Evolutionary conservation across 306 rosid species (phyloP).

Genomic region (Alnus glutinosa): DNA sequence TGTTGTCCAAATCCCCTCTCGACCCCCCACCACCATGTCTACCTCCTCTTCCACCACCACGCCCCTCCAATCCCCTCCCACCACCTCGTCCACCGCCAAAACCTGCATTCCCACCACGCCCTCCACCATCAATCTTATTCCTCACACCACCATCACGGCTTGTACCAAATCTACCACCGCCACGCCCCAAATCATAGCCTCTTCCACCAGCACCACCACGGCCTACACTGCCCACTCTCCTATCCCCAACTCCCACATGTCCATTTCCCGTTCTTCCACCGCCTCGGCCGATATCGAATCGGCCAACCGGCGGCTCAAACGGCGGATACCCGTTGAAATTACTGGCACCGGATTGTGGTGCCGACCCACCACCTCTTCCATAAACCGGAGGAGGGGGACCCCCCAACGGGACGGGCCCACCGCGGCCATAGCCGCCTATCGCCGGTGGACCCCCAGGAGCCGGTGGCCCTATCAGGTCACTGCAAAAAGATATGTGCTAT

Average conservation of each 20-base stretch:
- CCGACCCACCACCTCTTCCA: conserved; percentile 47
- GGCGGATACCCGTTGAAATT: conserved; percentile 41
- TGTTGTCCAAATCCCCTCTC: conserved; percentile 71
- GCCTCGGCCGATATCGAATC: conserved; percentile 65
- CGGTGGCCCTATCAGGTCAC: conserved; percentile 61
- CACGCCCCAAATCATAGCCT: conserved; percentile 1
- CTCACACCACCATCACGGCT: conserved; percentile 42
- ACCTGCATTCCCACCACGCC: conserved; percentile 34
- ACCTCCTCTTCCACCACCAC: conserved; percentile 60
- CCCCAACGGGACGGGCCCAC: conserved; percentile 39
- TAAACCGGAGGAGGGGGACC: conserved; percentile 38
- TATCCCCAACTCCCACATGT: conserved; percentile 1
- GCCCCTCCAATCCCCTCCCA: conserved; percentile 33
- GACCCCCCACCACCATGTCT: conserved; percentile 64
- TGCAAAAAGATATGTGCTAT: conserved; percentile 19
- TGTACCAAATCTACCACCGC: conserved; percentile 20
- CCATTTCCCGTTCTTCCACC: conserved; percentile 33
- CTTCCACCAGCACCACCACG: conserved; percentile 11
- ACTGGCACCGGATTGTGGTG: conserved; percentile 22
- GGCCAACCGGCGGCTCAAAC: conserved; percentile 67
- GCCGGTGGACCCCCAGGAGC: conserved; percentile 33
- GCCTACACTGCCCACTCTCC: conserved; percentile 29
- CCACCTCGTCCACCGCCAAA: conserved; percentile 41
- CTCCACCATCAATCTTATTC: conserved; percentile 42
- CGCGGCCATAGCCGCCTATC: conserved; percentile 51